Conservation (phyloP, 257 asterid species). For the Coffea eugenioides region DNA sequence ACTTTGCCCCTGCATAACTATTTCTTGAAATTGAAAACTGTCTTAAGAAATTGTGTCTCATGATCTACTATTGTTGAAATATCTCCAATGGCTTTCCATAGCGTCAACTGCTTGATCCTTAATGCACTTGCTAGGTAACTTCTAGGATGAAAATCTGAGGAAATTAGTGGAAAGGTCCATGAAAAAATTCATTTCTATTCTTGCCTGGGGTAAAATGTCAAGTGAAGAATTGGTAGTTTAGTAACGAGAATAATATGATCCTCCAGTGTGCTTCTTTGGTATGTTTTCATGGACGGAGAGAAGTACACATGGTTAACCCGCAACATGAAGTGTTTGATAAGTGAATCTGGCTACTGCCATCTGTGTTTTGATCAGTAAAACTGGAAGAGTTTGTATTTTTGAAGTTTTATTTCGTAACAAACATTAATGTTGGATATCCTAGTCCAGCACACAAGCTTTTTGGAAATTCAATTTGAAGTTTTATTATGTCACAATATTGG, state of each 20-base stretch:
- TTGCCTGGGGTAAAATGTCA: neutral
- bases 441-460: neutral
- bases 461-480: neutral
- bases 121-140: neutral
- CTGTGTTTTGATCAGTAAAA: neutral
- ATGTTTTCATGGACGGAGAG: neutral
- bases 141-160: neutral
- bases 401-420: neutral
- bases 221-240: neutral
- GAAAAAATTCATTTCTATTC: neutral
- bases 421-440: neutral
- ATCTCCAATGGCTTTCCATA: neutral
- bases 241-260: neutral
- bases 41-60: neutral
- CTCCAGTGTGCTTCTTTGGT: neutral
- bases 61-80: neutral
- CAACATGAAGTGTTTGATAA: neutral
- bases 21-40: neutral
- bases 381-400: neutral
- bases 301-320: neutral
- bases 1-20: neutral
- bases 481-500: no score
- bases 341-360: neutral
- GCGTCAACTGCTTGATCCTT: neutral
- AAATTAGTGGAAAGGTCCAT: neutral